phyloP scores from a whole-genome alignment of 805 yeast species.

The Scheffersomyces ergatensis region DNA sequence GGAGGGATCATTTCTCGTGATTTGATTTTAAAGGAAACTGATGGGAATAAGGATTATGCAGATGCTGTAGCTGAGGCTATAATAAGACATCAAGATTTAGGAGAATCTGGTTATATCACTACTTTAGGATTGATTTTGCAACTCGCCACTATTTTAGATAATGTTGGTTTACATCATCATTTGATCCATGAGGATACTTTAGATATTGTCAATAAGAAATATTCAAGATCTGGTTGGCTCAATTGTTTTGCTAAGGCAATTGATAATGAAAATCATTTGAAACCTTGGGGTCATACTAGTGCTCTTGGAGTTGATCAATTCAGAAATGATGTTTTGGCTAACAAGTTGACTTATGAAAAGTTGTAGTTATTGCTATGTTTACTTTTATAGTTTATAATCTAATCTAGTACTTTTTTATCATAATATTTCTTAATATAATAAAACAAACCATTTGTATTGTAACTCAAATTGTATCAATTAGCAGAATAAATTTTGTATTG shows the following conservation, averaged over 20 bases:
- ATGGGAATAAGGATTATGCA: slow-evolving; percentile 23
- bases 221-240: slow-evolving; percentile 26
- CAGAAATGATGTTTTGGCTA: slow-evolving; percentile 23
- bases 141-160: slow-evolving; percentile 31
- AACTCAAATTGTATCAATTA: too few species aligned
- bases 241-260: slow-evolving; percentile 29
- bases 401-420: too few species aligned
- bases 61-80: slow-evolving; percentile 35
- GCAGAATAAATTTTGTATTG: too few species aligned
- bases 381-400: too few species aligned
- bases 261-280: slow-evolving; percentile 24
- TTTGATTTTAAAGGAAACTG: slow-evolving; percentile 18
- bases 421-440: too few species aligned
- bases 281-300: slow-evolving; percentile 38
- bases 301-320: slow-evolving; percentile 27
- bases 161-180: slow-evolving; percentile 25
- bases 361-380: too few species aligned
- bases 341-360: slow-evolving; percentile 19
- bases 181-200: slow-evolving; percentile 26
- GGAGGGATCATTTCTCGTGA: slow-evolving; percentile 29
- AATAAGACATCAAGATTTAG: slow-evolving; percentile 34
- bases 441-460: too few species aligned
- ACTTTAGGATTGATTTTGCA: slow-evolving; percentile 30
- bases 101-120: slow-evolving; percentile 29
- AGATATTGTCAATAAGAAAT: slow-evolving; percentile 20